These are phyloP conservation scores for Albatrellus ellisii DNA, from an alignment of 768 basidiomycete genomes.

Conservation along the genomic window DNA sequence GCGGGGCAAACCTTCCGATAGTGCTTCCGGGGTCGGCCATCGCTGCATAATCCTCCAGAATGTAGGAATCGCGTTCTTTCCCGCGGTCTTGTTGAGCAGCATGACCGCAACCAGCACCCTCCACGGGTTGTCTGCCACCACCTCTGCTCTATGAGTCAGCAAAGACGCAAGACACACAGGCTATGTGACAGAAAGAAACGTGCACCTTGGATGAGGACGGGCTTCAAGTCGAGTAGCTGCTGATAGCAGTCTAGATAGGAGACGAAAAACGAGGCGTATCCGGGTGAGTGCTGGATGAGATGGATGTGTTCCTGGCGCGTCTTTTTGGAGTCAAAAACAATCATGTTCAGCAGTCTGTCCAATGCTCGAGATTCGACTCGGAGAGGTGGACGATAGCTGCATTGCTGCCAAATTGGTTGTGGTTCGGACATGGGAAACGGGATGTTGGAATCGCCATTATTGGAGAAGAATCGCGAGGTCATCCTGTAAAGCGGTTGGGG, in stretches of 20 bases:
- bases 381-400: no score
- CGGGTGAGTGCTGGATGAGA: conserved; percentile 9
- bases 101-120: conserved; percentile 54
- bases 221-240: conserved; percentile 14
- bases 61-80: conserved; percentile 48
- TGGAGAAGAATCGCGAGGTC: no score
- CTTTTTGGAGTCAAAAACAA: no score
- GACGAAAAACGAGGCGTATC: conserved; percentile 10
- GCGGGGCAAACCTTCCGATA: conserved; percentile 35
- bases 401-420: no score
- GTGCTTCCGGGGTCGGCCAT: conserved; percentile 45
- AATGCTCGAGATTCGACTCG: no score
- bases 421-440: no score
- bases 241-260: conserved; percentile 5
- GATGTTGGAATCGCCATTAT: no score
- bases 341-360: no score
- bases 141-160: conserved; percentile 23
- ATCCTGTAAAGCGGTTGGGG: no score
- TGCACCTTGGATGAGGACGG: conserved; percentile 19
- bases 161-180: background rate
- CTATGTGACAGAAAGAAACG: background rate
- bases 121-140: conserved; percentile 47
- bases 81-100: conserved; percentile 59
- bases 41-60: conserved; percentile 41
- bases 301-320: conserved; percentile 3